A percentile compares a stretch with the other conserved stretches of the same genome.
Evolutionary conservation across 1,139 yeast genomes (phyloP).

Genomic region (Starmera stellimalicola): DNA sequence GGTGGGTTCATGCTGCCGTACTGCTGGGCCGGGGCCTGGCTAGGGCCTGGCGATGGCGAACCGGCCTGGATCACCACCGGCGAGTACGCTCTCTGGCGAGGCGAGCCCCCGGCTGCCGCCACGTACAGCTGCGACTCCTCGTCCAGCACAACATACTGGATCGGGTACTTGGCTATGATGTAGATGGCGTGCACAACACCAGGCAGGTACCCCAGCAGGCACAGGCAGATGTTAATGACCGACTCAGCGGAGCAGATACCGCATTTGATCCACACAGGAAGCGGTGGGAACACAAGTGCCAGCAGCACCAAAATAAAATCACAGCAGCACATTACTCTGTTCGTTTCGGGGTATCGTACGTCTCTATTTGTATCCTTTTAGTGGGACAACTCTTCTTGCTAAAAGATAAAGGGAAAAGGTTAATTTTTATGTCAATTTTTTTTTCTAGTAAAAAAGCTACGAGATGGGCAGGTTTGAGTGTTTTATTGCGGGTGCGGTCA

Average conservation of each 20-base stretch:
- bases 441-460: too few relatives aligned
- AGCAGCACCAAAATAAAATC: slow-evolving; percentile 50
- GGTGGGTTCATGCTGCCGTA: slow-evolving; percentile 6
- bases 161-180: slow-evolving; percentile 32
- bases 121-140: slow-evolving; percentile 14
- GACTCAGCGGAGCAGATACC: slow-evolving; percentile 58
- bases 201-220: slow-evolving; percentile 55
- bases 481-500: too few relatives aligned
- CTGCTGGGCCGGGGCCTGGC: slow-evolving; percentile 3
- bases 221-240: slow-evolving; percentile 47
- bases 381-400: too few relatives aligned
- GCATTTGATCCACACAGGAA: slow-evolving; percentile 61
- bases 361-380: too few relatives aligned
- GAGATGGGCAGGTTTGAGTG: too few relatives aligned
- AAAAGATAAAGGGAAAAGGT: too few relatives aligned
- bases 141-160: slow-evolving; percentile 27
- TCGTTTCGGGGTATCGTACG: background rate
- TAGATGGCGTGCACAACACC: slow-evolving; percentile 64
- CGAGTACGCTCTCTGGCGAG: slow-evolving; percentile 1
- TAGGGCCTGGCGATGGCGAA: too few relatives aligned
- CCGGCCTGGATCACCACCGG: slow-evolving; percentile 4
- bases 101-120: background rate
- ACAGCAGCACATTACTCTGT: slow-evolving; percentile 22
- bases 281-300: slow-evolving; percentile 59
- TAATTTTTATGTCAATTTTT: too few relatives aligned